These are phyloP conservation scores for Dipteronia dyeriana DNA, from an alignment of 345 rosid species.

Conservation along the genomic window DNA sequence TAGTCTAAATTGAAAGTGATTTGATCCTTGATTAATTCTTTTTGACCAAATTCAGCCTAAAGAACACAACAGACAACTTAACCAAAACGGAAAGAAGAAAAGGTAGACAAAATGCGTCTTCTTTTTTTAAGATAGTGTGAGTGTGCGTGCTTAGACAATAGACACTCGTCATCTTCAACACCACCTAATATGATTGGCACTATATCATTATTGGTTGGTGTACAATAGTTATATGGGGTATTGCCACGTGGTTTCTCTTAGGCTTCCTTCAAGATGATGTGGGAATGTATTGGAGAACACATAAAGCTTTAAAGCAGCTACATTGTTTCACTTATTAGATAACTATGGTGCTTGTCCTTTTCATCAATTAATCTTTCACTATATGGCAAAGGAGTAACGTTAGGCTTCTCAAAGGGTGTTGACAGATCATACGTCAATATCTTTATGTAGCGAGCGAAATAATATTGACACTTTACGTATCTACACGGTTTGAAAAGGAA, in stretches of 20 bases:
- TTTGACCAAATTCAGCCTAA: conserved; percentile 29
- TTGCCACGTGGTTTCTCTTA: conserved; percentile 19
- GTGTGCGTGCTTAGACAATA: no score
- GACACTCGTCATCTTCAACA: not conserved
- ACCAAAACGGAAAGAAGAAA: conserved; percentile 7
- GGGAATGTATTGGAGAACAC: no score
- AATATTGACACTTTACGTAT: no score
- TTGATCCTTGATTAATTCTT: conserved; percentile 6
- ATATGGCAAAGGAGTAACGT: no score
- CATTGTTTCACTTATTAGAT: not conserved
- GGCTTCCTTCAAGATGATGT: no score
- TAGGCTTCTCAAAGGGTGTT: no score
- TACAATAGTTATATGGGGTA: conserved; percentile 13
- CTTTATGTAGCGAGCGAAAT: no score
- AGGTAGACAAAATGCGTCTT: conserved; percentile 15
- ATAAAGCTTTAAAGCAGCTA: no score
- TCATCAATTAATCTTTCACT: no score
- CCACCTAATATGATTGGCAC: not conserved
- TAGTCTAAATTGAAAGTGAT: conserved; percentile 17
- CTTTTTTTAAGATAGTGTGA: conserved; percentile 11
- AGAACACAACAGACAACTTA: conserved; percentile 9
- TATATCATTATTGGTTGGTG: conserved; percentile 7
- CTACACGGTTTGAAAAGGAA: no score
- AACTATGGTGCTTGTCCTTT: no score
- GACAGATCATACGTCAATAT: no score